These are phyloP conservation scores for Ettlia oleoabundans DNA, from an alignment of 139 green algal species.

Conservation along the genomic window DNA sequence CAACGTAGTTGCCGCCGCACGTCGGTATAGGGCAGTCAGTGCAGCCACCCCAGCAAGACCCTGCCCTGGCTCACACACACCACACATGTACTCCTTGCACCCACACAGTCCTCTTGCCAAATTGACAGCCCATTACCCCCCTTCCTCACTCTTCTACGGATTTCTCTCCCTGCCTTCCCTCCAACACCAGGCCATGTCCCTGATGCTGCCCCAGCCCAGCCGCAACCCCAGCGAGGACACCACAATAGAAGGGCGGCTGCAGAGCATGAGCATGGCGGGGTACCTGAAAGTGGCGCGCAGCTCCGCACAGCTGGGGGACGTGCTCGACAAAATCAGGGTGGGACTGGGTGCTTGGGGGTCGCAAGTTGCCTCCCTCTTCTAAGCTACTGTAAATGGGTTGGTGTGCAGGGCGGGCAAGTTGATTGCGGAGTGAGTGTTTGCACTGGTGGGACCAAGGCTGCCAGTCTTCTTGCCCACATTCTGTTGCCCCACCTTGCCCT, in stretches of 20 bases:
- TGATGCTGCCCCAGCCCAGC: slow-evolving; percentile 40
- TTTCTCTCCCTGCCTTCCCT: no score
- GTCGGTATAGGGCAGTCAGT: no score
- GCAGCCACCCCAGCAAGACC: not conserved
- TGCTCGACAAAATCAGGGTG: slow-evolving; percentile 48
- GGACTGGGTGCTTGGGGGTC: not conserved
- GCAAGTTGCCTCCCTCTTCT: not conserved
- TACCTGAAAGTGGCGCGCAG: slow-evolving; percentile 37
- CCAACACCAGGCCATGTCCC: slow-evolving; percentile 53
- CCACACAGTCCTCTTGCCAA: not conserved
- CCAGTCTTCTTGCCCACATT: not conserved
- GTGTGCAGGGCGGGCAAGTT: not conserved
- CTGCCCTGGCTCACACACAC: not conserved
- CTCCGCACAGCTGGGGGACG: slow-evolving; percentile 37
- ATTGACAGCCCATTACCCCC: no score
- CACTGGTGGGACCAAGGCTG: no score
- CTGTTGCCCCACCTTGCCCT: not conserved
- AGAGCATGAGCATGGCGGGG: slow-evolving; percentile 11
- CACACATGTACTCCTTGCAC: not conserved
- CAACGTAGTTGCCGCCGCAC: not conserved
- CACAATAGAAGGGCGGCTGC: slow-evolving; percentile 40
- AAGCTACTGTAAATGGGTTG: not conserved
- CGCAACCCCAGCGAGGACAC: slow-evolving; percentile 35
- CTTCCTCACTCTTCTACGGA: no score
- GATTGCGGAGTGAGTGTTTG: not conserved